Evolutionary conservation across 805 yeast species (phyloP), one percentile per base, ranked within the genome.

Genomic region (Suhomyces sp.): DNA sequence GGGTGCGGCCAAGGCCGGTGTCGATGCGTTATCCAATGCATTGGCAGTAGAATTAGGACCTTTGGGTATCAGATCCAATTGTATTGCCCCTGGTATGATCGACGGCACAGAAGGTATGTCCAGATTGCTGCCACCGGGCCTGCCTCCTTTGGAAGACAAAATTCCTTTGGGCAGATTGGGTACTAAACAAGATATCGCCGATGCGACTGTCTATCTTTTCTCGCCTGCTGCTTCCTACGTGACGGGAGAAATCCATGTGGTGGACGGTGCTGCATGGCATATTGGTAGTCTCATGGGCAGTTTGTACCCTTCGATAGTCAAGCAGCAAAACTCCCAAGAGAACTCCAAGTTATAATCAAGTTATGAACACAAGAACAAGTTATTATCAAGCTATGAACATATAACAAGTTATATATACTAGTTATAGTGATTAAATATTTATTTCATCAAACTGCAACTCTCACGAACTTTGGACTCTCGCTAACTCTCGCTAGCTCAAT

Each of bases 181-280:
- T 2, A 66, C 79, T 5, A 81, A 89, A 8, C 71, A 67, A 50
- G 97, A 93, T 65, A 88, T 92, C 62, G 97, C 97, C 13, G 85
- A 91, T 57, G 84, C 93, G 1, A 91, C 97, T 0, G 88, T 88
- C 1, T 92, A 74, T 65, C 72, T 93, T 60, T 87, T 92, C 61
- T 87, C 96, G 46, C 87, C 86, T 2, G 96, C 97, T 4, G 90
- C 92, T 6, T 59, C 73, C 4, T 92, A 84, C 66, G 78, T 92
- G 27, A 84, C 87, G 12, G 97, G 97, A 13, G 81, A 90, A 4
- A 74, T 85, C 13, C 77, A 82, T 37, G 86, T 89, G 15, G 97
- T 93, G 4, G 98, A 92, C 70, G 97, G 97, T 48, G 98, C 86
- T 2, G 77, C 81, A 52, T 91, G 97, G 97, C 96, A 89, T 64